Percentiles rank a stretch among this genome's conserved stretches.
These are phyloP conservation scores for Craterostigma plantagineum DNA, from an alignment of 257 asterid genomes.

Conservation along the genomic window DNA sequence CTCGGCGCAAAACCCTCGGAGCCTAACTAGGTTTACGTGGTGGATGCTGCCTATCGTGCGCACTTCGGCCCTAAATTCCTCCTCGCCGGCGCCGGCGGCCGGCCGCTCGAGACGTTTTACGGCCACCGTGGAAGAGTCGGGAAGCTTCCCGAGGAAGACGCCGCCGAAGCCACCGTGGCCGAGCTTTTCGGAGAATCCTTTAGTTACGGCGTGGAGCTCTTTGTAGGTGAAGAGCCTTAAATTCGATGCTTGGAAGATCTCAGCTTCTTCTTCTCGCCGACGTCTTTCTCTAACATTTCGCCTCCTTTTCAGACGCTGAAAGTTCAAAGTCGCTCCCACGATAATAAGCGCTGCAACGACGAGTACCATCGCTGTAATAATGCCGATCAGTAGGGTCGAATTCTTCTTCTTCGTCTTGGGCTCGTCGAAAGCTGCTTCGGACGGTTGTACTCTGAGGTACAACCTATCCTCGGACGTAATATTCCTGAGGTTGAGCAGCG, in stretches of 20 bases:
- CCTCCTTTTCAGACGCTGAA: conserved; percentile 23
- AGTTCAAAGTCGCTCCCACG: no score
- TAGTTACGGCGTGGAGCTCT: conserved; percentile 53
- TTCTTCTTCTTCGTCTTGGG: no score
- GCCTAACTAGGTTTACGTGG: conserved; percentile 61
- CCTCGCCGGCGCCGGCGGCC: conserved; percentile 40
- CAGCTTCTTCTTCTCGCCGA: conserved; percentile 25
- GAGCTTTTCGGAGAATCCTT: conserved; percentile 61
- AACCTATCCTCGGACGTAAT: no score
- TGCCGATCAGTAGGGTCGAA: no score
- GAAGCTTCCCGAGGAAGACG: conserved; percentile 43
- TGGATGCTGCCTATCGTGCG: conserved; percentile 72
- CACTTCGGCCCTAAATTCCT: conserved; percentile 70
- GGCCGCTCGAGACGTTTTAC: conserved; percentile 73
- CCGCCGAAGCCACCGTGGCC: conserved; percentile 89
- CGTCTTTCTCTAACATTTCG: conserved; percentile 17
- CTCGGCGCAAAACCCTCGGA: conserved; percentile 73
- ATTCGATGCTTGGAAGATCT: conserved; percentile 37
- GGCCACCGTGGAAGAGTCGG: conserved; percentile 44
- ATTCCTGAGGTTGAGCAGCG: no score
- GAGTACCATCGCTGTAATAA: no score
- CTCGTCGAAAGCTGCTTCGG: no score
- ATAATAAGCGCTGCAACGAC: no score
- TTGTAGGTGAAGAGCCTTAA: conserved; percentile 47
- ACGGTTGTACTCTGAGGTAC: no score